These are phyloP conservation scores for Psilocybe cyanescens DNA, from an alignment of 768 basidiomycete genomes.

Conservation along the genomic window DNA sequence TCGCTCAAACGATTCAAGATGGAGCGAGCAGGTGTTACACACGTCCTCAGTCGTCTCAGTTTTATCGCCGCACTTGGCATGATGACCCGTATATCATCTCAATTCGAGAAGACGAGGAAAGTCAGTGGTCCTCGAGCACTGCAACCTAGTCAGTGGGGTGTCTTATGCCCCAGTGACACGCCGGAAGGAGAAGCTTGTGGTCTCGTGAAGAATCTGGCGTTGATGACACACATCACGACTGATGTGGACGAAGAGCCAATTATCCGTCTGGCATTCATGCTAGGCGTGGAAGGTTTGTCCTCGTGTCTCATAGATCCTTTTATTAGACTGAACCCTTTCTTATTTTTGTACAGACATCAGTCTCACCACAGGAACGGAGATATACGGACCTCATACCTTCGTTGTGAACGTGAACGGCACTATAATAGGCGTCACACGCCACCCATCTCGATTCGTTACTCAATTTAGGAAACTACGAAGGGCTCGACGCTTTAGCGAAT, in stretches of 20 bases:
- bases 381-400: slow-evolving; percentile 91
- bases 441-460: slow-evolving; percentile 81
- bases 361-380: slow-evolving; percentile 91
- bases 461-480: slow-evolving; percentile 93
- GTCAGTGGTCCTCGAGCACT: slow-evolving; percentile 96
- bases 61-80: slow-evolving; percentile 98
- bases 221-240: slow-evolving; percentile 99
- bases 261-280: slow-evolving; percentile 84
- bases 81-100: slow-evolving; percentile 99
- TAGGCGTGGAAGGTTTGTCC: slow-evolving; percentile 91
- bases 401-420: slow-evolving; percentile 97
- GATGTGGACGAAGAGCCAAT: slow-evolving; percentile 98
- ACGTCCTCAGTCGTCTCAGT: slow-evolving; percentile 92
- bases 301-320: neutral
- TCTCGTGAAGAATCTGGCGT: slow-evolving; percentile 95
- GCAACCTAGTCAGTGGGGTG: slow-evolving; percentile 99
- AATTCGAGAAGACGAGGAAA: slow-evolving; percentile 99
- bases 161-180: slow-evolving; percentile 97
- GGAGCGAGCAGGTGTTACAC: slow-evolving; percentile 98
- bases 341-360: slow-evolving; percentile 69
- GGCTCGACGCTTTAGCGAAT: slow-evolving; percentile 91
- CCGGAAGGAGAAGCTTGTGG: slow-evolving; percentile 99
- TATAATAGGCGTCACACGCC: slow-evolving; percentile 90
- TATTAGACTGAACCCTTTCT: neutral
- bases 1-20: slow-evolving; percentile 99